Evolutionary conservation across 306 rosid genomes (phyloP).

Genomic region (Rubus parviflorus): DNA sequence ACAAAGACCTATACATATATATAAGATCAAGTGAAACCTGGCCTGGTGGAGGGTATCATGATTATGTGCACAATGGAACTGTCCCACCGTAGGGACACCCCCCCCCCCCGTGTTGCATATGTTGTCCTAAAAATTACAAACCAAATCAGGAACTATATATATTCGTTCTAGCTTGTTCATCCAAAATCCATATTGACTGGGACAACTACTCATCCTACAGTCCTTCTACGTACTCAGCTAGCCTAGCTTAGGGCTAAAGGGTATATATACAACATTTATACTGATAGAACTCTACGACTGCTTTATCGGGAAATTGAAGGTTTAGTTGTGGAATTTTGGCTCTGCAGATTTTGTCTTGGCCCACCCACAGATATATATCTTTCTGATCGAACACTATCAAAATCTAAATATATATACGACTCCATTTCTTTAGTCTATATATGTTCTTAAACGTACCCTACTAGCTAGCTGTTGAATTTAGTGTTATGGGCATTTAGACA

Average conservation of each 20-base stretch:
- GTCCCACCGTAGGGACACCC: constrained; percentile 41
- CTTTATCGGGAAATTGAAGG: constrained; percentile 27
- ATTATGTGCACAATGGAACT: constrained; percentile 22
- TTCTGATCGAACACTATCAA: neutral
- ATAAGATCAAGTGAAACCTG: neutral
- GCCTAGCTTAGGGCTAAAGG: neutral
- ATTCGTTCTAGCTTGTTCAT: neutral
- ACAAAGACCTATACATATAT: constrained; percentile 15
- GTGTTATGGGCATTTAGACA: neutral
- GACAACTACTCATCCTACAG: constrained; percentile 1
- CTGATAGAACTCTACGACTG: constrained; percentile 15
- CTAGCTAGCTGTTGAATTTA: neutral
- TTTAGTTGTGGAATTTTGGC: constrained; percentile 22
- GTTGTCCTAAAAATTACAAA: constrained; percentile 15
- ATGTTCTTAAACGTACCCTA: neutral
- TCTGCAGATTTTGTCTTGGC: constrained; percentile 18
- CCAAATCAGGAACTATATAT: neutral
- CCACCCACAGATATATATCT: constrained; percentile 21
- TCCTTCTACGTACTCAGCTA: neutral
- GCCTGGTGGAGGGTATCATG: constrained; percentile 26
- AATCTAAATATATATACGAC: constrained; percentile 1
- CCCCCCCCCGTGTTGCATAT: constrained; percentile 10
- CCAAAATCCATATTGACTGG: constrained; percentile 15
- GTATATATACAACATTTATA: neutral
- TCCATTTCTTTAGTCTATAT: neutral